Evolutionary conservation across 805 yeast genomes (phyloP).

Genomic region (Ogataea pini): DNA sequence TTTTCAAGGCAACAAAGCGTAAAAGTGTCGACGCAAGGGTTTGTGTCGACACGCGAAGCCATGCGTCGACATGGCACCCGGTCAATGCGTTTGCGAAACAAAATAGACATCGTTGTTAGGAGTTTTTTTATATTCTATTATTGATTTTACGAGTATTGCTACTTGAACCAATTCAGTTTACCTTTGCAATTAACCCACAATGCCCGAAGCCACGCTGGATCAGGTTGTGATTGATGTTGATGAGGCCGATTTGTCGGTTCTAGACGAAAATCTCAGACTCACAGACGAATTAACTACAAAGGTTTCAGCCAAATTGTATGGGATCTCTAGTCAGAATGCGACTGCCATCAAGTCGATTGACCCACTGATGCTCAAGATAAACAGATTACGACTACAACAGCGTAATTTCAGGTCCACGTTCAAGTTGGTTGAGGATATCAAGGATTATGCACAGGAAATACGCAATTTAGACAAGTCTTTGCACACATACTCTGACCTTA

Average conservation of each 20-base stretch:
- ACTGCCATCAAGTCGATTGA: slow-evolving; percentile 63
- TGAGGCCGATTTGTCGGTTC: slow-evolving; percentile 81
- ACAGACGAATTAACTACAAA: slow-evolving; percentile 55
- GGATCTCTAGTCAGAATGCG: slow-evolving; percentile 52
- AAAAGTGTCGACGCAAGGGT: background rate
- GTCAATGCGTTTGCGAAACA: background rate
- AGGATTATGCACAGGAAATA: slow-evolving; percentile 46
- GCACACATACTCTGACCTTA: slow-evolving; percentile 30
- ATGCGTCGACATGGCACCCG: background rate
- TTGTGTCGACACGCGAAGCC: no score
- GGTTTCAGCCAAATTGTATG: slow-evolving; percentile 55
- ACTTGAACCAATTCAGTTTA: no score
- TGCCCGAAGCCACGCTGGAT: background rate
- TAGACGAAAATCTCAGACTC: slow-evolving; percentile 68
- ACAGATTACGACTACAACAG: slow-evolving; percentile 54
- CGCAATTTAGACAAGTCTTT: slow-evolving; percentile 38
- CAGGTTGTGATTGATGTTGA: slow-evolving; percentile 52
- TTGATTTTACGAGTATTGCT: no score
- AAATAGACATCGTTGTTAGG: background rate
- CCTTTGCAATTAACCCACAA: no score
- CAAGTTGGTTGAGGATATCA: slow-evolving; percentile 45
- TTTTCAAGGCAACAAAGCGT: background rate
- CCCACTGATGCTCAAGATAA: slow-evolving; percentile 70
- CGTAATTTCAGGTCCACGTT: slow-evolving; percentile 58
- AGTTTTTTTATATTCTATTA: background rate